phyloP scores from a whole-genome alignment of 306 rosid species.

The Rosa rugosa region DNA sequence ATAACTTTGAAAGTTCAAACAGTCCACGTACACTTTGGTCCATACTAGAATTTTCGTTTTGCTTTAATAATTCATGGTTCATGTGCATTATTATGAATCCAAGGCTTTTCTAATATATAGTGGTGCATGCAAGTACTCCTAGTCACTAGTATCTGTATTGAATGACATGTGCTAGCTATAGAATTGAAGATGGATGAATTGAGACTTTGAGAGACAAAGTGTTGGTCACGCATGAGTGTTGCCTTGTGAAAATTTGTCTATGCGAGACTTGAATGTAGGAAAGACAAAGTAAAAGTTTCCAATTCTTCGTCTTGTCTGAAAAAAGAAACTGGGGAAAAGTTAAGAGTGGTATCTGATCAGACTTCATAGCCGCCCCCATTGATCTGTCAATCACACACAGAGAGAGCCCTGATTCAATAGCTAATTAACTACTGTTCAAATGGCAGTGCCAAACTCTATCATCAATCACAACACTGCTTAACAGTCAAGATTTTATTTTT shows the following conservation, averaged over 20 bases:
- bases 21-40: too few species aligned
- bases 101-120: background rate
- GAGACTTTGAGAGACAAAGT: background rate
- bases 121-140: background rate
- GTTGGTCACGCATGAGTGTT: constrained; percentile 1
- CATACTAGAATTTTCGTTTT: background rate
- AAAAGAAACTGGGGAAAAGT: constrained; percentile 12
- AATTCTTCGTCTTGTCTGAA: constrained; percentile 17
- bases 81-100: background rate
- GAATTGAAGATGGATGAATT: background rate
- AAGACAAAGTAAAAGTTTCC: constrained; percentile 21
- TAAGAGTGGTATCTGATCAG: constrained; percentile 9
- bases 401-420: background rate
- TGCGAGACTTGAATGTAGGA: constrained; percentile 1
- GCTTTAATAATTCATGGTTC: background rate
- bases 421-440: constrained; percentile 3
- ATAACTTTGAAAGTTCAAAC: background rate
- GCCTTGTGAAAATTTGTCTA: constrained; percentile 9
- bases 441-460: background rate
- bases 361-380: constrained; percentile 21
- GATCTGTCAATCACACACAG: constrained; percentile 7
- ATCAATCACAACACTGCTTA: constrained; percentile 7
- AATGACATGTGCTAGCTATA: constrained; percentile 5
- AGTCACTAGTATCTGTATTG: background rate
- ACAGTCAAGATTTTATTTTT: constrained; percentile 1